Base-by-base conservation (phyloP, 768 basidiomycete species). In the Rhizopogon sp. region DNA sequence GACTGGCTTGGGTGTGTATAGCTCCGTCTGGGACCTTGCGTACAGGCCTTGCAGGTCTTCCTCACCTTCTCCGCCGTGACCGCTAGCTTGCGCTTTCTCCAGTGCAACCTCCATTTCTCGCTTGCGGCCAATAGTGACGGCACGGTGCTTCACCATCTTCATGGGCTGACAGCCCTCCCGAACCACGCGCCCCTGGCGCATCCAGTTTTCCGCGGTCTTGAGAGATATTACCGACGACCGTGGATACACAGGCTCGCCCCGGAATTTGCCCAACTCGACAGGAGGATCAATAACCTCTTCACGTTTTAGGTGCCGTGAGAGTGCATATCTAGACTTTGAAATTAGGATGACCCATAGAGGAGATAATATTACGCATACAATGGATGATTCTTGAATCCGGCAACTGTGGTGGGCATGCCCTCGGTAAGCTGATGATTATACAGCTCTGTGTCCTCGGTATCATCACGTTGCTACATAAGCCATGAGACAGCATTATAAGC, bases 341-440 rank as follows among this genome's bases (percentile, higher is more conserved):
- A 56, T 46, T 20, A 61, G 33, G 25, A 50, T 50, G 42, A 54
- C 45, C 44, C 25, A 37, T 39, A 35, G 2, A 58, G 45, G 22
- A 22, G 20, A 22, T 44, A 52, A 31, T 37, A 56, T 60, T 54
- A 60, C 39, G 25, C 14, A 70, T 63, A 96, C 88, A 96, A 66
- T 5, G 95, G 93, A 72, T 99, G 97, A 63, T 92, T 88, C 68
- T 98, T 98, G 81, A 98, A 98, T 2, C 93, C 97, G 29, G 80
- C 76, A 53, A 98, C 78, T 10, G 88, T 87, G 16, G 85, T 87
- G 0, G 97, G 97, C 93, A 99, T 97, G 25, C 88, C 93, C 71
- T 96, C 95, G 45, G 79, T 85, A 66, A 90, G 68, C 66, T 92
- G 88, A 56, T 83, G 82, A 0, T 74, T 74, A 56, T 88, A 77